Evolutionary conservation across 345 rosid genomes (phyloP).

Genomic region (Melastoma malabathricum): DNA sequence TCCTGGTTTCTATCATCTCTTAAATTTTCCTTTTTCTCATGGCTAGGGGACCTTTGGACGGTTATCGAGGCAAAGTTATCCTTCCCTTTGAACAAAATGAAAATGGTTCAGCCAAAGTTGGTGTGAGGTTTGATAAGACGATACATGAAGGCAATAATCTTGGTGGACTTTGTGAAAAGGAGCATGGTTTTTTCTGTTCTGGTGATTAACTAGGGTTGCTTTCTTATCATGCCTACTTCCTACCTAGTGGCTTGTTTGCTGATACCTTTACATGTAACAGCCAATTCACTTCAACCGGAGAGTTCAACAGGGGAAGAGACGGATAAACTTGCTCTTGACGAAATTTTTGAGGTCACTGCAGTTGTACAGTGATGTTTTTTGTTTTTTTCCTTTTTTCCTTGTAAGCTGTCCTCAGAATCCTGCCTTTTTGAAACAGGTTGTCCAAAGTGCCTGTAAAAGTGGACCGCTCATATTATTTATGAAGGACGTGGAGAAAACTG

Average conservation of each 20-base stretch:
- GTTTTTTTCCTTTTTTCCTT: slow-evolving; percentile 1
- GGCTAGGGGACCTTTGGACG: slow-evolving; percentile 64
- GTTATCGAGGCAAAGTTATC: slow-evolving; percentile 78
- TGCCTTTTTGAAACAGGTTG: slow-evolving; percentile 39
- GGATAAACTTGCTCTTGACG: slow-evolving; percentile 71
- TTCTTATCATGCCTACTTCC: neutral
- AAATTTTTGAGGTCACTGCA: slow-evolving; percentile 63
- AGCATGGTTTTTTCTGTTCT: slow-evolving; percentile 81
- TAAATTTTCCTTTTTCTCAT: slow-evolving; percentile 1
- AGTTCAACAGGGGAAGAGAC: slow-evolving; percentile 64
- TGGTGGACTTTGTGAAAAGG: slow-evolving; percentile 88
- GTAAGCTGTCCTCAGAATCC: neutral
- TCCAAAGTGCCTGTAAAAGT: slow-evolving; percentile 49
- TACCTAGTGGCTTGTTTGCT: neutral
- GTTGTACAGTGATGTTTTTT: neutral
- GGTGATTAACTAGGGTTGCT: slow-evolving; percentile 26
- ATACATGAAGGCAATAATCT: slow-evolving; percentile 86
- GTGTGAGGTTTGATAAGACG: slow-evolving; percentile 84
- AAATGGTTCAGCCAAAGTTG: slow-evolving; percentile 73
- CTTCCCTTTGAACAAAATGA: slow-evolving; percentile 91
- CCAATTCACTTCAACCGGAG: slow-evolving; percentile 74
- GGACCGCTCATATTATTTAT: slow-evolving; percentile 64
- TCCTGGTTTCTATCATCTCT: neutral
- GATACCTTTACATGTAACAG: slow-evolving; percentile 19
- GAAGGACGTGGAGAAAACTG: slow-evolving; percentile 86